Conservation (phyloP, 1,284 basidiomycete genomes). For the Wolfiporia cocos region DNA sequence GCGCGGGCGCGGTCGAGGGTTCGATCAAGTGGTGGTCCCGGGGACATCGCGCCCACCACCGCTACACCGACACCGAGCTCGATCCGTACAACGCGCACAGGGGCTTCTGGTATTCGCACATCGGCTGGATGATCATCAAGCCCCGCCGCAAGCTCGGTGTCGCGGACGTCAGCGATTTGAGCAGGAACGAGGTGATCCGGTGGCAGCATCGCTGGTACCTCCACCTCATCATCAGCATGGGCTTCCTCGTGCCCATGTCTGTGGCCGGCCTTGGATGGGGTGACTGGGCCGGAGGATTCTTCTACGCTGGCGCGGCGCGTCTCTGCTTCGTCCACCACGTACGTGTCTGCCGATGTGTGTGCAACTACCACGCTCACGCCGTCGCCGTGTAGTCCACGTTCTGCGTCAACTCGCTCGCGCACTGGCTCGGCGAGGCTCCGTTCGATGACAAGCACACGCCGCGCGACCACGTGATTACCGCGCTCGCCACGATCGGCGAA, state of each 20-base stretch:
- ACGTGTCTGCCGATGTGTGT: slow-evolving; percentile 26
- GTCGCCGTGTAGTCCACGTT: slow-evolving; percentile 68
- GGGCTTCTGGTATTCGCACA: slow-evolving; percentile 76
- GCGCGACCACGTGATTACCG: slow-evolving; percentile 83
- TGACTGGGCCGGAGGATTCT: slow-evolving; percentile 79
- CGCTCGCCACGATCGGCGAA: slow-evolving; percentile 86
- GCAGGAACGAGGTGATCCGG: slow-evolving; percentile 69
- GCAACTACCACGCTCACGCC: slow-evolving; percentile 1
- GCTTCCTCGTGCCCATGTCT: slow-evolving; percentile 70
- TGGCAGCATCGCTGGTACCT: slow-evolving; percentile 90
- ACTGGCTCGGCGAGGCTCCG: slow-evolving; percentile 89
- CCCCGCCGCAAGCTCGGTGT: slow-evolving; percentile 84
- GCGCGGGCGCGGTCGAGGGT: slow-evolving; percentile 85
- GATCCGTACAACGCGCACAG: slow-evolving; percentile 92
- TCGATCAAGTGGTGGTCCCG: slow-evolving; percentile 96
- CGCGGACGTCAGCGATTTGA: slow-evolving; percentile 84
- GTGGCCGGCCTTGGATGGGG: slow-evolving; percentile 84
- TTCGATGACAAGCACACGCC: slow-evolving; percentile 98
- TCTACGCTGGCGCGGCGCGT: slow-evolving; percentile 82
- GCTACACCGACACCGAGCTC: slow-evolving; percentile 93
- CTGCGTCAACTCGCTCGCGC: slow-evolving; percentile 93
- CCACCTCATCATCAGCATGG: slow-evolving; percentile 66
- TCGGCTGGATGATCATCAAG: slow-evolving; percentile 94
- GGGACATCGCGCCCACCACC: slow-evolving; percentile 90
- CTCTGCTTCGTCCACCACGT: slow-evolving; percentile 89